Conservation (phyloP, 192 early-diverging fungal species). For the Paraglomus occultum region DNA sequence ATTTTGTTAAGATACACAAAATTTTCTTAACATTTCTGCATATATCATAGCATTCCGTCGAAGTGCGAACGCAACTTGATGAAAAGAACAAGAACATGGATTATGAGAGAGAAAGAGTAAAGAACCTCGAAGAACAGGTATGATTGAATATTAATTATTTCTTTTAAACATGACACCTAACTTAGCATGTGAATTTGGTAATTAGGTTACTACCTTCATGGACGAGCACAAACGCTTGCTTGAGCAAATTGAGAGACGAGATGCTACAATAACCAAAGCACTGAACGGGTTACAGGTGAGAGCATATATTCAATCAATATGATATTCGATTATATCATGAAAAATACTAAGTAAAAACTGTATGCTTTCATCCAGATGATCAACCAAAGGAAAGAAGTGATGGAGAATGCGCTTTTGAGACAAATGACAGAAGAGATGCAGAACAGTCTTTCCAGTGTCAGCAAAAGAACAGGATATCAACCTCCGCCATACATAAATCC, state of each 20-base stretch:
- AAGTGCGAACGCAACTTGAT: slow-evolving; percentile 35
- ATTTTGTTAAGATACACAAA: not conserved
- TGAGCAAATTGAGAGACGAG: slow-evolving; percentile 14
- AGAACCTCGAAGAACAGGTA: slow-evolving; percentile 25
- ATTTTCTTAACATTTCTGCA: not conserved
- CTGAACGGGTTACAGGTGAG: slow-evolving; percentile 9
- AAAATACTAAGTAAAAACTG: not conserved
- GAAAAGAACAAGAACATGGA: slow-evolving; percentile 35
- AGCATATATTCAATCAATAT: not conserved
- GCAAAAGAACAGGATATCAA: not conserved
- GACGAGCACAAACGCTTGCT: slow-evolving; percentile 26
- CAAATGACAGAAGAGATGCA: slow-evolving; percentile 29
- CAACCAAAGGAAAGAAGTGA: slow-evolving; percentile 26
- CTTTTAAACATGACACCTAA: no score
- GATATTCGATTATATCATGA: no score
- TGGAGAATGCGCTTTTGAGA: slow-evolving; percentile 17
- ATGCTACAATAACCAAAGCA: slow-evolving; percentile 18
- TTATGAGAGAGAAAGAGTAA: slow-evolving; percentile 33
- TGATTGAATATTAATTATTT: no score
- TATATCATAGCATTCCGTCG: no score
- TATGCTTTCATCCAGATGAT: not conserved
- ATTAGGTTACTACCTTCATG: slow-evolving; percentile 8
- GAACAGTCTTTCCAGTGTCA: not conserved
- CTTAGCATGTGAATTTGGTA: not conserved
- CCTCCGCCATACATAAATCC: slow-evolving; percentile 26